Percentiles rank a stretch among this genome's conserved stretches.
phyloP scores from a whole-genome alignment of 1,284 basidiomycete species.

The Leccinum subfulvum region DNA sequence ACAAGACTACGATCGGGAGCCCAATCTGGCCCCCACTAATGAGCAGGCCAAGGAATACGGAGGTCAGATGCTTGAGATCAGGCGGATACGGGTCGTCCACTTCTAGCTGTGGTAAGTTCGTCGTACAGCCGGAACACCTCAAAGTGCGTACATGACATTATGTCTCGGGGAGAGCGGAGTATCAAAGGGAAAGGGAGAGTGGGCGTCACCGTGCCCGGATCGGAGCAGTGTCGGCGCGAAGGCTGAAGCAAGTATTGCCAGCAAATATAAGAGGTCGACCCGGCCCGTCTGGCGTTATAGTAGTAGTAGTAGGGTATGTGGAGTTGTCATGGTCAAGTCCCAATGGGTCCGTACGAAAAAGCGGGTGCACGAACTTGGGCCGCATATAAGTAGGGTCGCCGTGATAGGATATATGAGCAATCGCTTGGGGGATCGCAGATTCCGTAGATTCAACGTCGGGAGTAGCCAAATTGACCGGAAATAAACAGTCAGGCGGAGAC shows the following conservation, averaged over 20 bases:
- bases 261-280: conserved; percentile 2
- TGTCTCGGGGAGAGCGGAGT: not conserved
- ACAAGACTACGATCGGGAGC: conserved; percentile 48
- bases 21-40: conserved; percentile 48
- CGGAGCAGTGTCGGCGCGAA: not conserved
- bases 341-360: conserved; percentile 5
- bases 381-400: conserved; percentile 13
- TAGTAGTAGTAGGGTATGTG: not conserved
- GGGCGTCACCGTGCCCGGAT: not conserved
- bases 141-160: conserved; percentile 21
- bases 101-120: conserved; percentile 2
- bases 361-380: conserved; percentile 2
- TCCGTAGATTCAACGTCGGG: conserved; percentile 17
- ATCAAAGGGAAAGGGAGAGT: not conserved
- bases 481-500: conserved; percentile 7
- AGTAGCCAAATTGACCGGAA: conserved; percentile 8
- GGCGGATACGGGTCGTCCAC: conserved; percentile 12
- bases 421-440: conserved; percentile 16
- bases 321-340: conserved; percentile 13
- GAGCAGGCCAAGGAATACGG: conserved; percentile 46
- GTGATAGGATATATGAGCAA: conserved; percentile 30
- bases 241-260: not conserved
- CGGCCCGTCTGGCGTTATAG: conserved; percentile 12
- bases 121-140: not conserved
- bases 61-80: conserved; percentile 23